Percentiles rank a stretch among this genome's conserved stretches.
These are phyloP conservation scores for Eutrema heterophyllum DNA, from an alignment of 345 rosid genomes.

Conservation along the genomic window DNA sequence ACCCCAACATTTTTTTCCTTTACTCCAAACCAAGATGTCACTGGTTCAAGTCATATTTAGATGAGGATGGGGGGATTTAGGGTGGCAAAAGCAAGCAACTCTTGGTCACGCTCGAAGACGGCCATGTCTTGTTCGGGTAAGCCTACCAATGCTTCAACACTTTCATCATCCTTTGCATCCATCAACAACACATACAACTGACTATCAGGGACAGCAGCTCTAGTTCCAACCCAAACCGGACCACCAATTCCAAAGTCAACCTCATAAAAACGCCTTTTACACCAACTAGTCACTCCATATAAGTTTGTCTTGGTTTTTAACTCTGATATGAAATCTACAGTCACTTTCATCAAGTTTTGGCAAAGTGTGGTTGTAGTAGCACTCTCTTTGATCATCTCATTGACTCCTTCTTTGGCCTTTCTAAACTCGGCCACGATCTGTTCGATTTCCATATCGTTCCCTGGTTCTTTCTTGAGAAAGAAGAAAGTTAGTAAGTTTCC, in stretches of 20 bases:
- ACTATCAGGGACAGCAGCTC: not conserved
- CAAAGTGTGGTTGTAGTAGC: not conserved
- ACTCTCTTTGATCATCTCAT: not conserved
- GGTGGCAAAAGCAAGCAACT: conserved; percentile 34
- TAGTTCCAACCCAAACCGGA: conserved; percentile 35
- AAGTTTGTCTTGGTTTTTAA: not conserved
- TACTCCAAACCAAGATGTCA: not conserved
- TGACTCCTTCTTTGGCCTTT: not conserved
- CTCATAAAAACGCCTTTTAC: conserved; percentile 36
- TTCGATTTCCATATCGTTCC: not conserved
- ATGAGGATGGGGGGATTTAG: conserved; percentile 29
- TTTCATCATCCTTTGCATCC: conserved; percentile 34
- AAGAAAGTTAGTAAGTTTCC: not conserved
- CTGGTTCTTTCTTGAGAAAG: not conserved
- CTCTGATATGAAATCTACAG: not conserved
- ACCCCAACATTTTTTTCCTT: not conserved
- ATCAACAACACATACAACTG: not conserved
- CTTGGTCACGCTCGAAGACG: conserved; percentile 30
- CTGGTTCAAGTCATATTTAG: not conserved
- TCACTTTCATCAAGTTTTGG: not conserved
- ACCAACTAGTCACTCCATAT: conserved; percentile 35
- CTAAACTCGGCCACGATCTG: conserved; percentile 16
- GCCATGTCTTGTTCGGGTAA: conserved; percentile 38
- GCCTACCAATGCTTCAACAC: conserved; percentile 44
- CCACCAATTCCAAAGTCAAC: conserved; percentile 44